A percentile compares a stretch with the other conserved stretches of the same genome.
Evolutionary conservation across 2,329 filamentous ascomycete species (phyloP).

Genomic region (Pseudocercospora pini-densiflorae): DNA sequence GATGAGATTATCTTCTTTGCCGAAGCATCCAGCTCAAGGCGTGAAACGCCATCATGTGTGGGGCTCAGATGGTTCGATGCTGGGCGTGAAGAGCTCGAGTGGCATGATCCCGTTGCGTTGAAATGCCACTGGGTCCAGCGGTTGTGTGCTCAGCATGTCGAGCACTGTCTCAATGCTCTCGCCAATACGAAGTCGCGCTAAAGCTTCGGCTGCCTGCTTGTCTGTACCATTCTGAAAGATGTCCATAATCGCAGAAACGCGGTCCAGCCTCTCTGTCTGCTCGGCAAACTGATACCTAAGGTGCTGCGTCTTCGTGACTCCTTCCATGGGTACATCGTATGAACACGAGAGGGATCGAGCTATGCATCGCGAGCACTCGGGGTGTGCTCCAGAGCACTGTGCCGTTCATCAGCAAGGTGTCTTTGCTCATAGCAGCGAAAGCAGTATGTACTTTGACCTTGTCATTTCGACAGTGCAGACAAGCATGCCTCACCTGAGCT

Average conservation of each 20-base stretch:
- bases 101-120: background rate
- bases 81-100: background rate
- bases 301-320: constrained; percentile 31
- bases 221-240: constrained; percentile 28
- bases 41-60: background rate
- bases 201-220: constrained; percentile 25
- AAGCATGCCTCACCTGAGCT: constrained; percentile 10
- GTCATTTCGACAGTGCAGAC: constrained; percentile 9
- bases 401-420: background rate
- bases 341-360: constrained; percentile 19
- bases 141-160: background rate
- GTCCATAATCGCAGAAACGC: constrained; percentile 21
- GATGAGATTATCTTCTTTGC: no score
- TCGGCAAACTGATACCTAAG: constrained; percentile 26
- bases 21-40: background rate
- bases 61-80: background rate
- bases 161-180: constrained; percentile 21
- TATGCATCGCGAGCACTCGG: constrained; percentile 23
- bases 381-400: constrained; percentile 28
- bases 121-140: background rate
- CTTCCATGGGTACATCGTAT: constrained; percentile 31
- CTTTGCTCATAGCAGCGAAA: background rate
- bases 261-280: constrained; percentile 21
- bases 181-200: constrained; percentile 31
- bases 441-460: constrained; percentile 4